Base-by-base conservation (phyloP, 257 asterid genomes). In the Apocynum venetum region DNA sequence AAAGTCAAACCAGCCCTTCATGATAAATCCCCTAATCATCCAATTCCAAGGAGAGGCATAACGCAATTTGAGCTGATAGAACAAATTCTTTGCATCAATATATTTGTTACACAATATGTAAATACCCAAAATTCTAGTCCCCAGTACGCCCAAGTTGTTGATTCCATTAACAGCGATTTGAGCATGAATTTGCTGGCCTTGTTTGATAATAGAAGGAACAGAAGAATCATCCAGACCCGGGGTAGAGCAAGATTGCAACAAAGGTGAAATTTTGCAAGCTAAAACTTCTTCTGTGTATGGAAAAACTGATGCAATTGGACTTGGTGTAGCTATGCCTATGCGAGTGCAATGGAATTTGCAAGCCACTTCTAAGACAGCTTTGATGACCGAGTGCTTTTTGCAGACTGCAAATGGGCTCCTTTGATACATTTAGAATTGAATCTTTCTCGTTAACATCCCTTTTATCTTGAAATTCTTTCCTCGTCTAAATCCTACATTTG, bases 41-140 rank as follows among this genome's bases (percentile, higher is more conserved):
- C 98, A 93, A 91, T 95, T 93, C 98, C 98, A 94, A 85, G 98
- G 98, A 59, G 97, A 91, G 49, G 99, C 96, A 67, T 88, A 93
- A 79, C 86, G 76, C 79, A 93, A 72, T n/a, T 84, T 87, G 56
- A 95, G 96, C 90, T 84, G 96, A 79, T 72, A 79, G 59, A 95
- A 95, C 52, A 95, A 70, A 7, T 82, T 88, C 85, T 85, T 87
- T 82, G 96, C 97, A 69, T 91, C 88, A 48, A 15, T 13, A 82
- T 82, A 85, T 10, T 75, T 84, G 77, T 83, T 80, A 67, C 89
- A 87, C 61, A 88, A 82, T 70, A 90, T 61, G 78, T 95, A 95
- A 82, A 91, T 72, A 1, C 96, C 98, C 96, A 95, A 77, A 80
- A 93, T 74, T 85, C 97, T 86, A 40, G 98, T 86, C 64, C 96